Conservation (phyloP, 2,329 filamentous ascomycete genomes). For the Nigrograna mackinnonii region DNA sequence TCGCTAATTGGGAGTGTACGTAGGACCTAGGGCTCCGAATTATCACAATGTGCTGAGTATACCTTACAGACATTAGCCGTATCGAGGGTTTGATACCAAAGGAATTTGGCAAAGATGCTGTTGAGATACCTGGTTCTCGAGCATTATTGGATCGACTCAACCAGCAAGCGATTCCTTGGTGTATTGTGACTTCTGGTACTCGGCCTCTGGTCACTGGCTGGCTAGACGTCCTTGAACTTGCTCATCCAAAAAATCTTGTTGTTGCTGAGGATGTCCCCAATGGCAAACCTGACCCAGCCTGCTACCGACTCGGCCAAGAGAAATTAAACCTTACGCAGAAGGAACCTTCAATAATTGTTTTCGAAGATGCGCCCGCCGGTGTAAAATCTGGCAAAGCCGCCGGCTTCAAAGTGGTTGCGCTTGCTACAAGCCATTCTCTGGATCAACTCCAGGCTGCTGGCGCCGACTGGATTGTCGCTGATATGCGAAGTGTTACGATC, state of each 20-base stretch:
- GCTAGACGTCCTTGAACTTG: constrained; percentile 53
- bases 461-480: constrained; percentile 86
- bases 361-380: constrained; percentile 89
- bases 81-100: constrained; percentile 80
- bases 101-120: constrained; percentile 75
- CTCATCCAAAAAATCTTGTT: constrained; percentile 51
- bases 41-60: constrained; percentile 51
- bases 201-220: constrained; percentile 52
- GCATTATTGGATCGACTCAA: constrained; percentile 70
- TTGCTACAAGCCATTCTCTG: constrained; percentile 80
- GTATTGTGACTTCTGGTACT: constrained; percentile 68
- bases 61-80: constrained; percentile 74
- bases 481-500: constrained; percentile 74
- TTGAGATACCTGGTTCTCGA: constrained; percentile 84
- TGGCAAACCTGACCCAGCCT: constrained; percentile 56
- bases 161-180: constrained; percentile 70
- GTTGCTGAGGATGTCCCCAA: constrained; percentile 53
- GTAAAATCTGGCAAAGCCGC: constrained; percentile 83
- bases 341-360: constrained; percentile 64
- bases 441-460: constrained; percentile 72
- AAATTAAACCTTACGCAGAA: constrained; percentile 47
- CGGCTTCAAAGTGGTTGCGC: constrained; percentile 81
- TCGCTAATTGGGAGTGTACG: constrained; percentile 94
- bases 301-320: constrained; percentile 49
- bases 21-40: constrained; percentile 2